phyloP scores from a whole-genome alignment of 306 rosid genomes.

The Casuarina cunninghamiana region DNA sequence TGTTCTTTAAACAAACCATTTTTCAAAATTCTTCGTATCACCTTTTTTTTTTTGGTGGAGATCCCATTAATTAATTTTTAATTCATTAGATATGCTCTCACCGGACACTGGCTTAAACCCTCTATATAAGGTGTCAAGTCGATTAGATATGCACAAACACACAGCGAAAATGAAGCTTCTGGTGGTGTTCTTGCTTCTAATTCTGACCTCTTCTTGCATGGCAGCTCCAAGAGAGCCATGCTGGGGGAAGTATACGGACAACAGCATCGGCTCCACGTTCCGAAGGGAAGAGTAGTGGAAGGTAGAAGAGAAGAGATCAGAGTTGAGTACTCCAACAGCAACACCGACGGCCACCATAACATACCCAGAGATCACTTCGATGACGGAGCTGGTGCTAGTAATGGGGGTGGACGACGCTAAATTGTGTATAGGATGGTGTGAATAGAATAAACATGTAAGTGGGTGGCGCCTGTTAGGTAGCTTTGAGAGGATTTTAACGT shows the following conservation, averaged over 20 bases:
- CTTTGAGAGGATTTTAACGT: no score
- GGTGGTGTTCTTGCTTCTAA: constrained; percentile 33
- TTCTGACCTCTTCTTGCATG: constrained; percentile 27
- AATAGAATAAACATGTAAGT: no score
- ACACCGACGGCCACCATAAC: constrained; percentile 40
- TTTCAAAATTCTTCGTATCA: neutral
- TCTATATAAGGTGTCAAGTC: neutral
- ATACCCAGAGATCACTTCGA: constrained; percentile 43
- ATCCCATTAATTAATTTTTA: constrained; percentile 21
- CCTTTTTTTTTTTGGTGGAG: constrained; percentile 17
- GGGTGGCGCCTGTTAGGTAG: no score
- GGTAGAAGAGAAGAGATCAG: constrained; percentile 28
- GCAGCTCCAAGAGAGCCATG: constrained; percentile 36
- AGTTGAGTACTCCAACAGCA: constrained; percentile 25
- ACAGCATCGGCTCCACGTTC: constrained; percentile 38
- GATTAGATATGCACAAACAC: constrained; percentile 3
- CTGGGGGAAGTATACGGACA: constrained; percentile 48
- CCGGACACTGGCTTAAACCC: neutral
- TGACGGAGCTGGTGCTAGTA: constrained; percentile 21
- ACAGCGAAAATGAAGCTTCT: constrained; percentile 43
- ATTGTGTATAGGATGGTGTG: constrained; percentile 18
- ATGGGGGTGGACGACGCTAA: constrained; percentile 22
- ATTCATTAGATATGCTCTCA: neutral
- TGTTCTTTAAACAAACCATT: constrained; percentile 9
- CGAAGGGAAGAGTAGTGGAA: constrained; percentile 33